These are phyloP conservation scores for Heliamphora exappendiculata DNA, from an alignment of 148 eudicot species.

Conservation along the genomic window DNA sequence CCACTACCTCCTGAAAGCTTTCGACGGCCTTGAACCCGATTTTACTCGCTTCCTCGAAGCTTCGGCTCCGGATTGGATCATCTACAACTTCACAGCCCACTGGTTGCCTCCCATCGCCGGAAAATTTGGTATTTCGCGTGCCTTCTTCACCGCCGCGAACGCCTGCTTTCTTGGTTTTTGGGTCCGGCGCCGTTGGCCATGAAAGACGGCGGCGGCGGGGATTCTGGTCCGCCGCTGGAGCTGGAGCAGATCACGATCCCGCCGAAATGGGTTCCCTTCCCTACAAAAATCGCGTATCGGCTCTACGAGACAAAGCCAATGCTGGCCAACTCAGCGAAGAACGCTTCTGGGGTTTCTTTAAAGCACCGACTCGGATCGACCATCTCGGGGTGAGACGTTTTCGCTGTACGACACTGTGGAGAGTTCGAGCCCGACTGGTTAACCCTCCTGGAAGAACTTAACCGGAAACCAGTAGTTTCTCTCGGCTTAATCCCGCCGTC, in stretches of 20 bases:
- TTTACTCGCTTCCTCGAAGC: conserved; percentile 10
- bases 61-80: conserved; percentile 27
- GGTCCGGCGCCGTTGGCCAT: conserved; percentile 5
- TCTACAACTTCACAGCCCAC: conserved; percentile 21
- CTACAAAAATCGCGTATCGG: conserved; percentile 1
- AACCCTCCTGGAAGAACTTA: conserved; percentile 10
- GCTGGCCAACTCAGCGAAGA: background rate
- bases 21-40: conserved; percentile 19
- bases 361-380: background rate
- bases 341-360: background rate
- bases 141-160: conserved; percentile 15
- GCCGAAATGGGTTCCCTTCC: conserved; percentile 13
- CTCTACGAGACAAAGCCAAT: background rate
- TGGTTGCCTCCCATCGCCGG: conserved; percentile 20
- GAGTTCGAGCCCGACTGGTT: conserved; percentile 19
- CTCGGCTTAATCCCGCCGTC: conserved; percentile 13
- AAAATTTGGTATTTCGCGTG: conserved; percentile 10
- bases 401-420: background rate
- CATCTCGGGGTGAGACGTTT: background rate
- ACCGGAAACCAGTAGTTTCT: conserved; percentile 9
- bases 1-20: conserved; percentile 24
- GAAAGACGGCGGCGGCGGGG: no score
- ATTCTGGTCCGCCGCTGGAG: background rate
- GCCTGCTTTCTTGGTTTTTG: conserved; percentile 10
- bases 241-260: conserved; percentile 5